These are phyloP conservation scores for Globisporangium heterothallicum DNA, from an alignment of 352 stramenopile genomes.

Conservation along the genomic window DNA sequence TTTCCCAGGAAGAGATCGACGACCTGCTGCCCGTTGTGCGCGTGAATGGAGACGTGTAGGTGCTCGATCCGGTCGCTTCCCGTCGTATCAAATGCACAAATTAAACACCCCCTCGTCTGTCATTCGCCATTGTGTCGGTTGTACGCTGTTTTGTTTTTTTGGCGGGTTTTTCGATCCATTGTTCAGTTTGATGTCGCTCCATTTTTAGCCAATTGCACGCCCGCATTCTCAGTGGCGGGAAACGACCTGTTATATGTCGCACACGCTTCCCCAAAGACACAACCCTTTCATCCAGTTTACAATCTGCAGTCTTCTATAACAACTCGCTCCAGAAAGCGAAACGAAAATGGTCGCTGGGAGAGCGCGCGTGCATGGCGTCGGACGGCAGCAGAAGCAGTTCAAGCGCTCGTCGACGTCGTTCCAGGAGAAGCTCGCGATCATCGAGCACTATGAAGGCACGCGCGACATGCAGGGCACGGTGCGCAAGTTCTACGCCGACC, in stretches of 20 bases:
- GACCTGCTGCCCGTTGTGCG: constrained; percentile 10
- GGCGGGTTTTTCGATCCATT: too few relatives aligned
- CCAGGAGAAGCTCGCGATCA: constrained; percentile 12
- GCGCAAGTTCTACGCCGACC: constrained; percentile 8
- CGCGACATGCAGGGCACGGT: constrained; percentile 9
- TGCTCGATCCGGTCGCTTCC: too few relatives aligned
- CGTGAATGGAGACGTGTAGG: too few relatives aligned
- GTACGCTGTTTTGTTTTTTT: too few relatives aligned
- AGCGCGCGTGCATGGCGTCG: constrained; percentile 5
- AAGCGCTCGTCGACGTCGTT: constrained; percentile 15
- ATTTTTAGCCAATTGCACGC: neutral
- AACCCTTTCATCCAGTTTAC: neutral
- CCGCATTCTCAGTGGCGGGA: neutral
- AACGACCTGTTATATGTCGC: neutral
- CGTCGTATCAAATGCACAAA: too few relatives aligned
- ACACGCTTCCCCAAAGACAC: too few relatives aligned
- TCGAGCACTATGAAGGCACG: constrained; percentile 8
- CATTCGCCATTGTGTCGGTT: too few relatives aligned
- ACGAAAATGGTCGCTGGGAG: neutral
- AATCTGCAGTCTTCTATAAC: neutral
- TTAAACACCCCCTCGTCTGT: too few relatives aligned
- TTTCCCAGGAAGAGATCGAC: constrained; percentile 15
- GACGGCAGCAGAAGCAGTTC: constrained; percentile 13
- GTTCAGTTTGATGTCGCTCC: too few relatives aligned
- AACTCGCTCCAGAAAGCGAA: neutral